Evolutionary conservation across 1,284 basidiomycete genomes (phyloP).

Genomic region (Austroboletus olivaceoglutinosus): DNA sequence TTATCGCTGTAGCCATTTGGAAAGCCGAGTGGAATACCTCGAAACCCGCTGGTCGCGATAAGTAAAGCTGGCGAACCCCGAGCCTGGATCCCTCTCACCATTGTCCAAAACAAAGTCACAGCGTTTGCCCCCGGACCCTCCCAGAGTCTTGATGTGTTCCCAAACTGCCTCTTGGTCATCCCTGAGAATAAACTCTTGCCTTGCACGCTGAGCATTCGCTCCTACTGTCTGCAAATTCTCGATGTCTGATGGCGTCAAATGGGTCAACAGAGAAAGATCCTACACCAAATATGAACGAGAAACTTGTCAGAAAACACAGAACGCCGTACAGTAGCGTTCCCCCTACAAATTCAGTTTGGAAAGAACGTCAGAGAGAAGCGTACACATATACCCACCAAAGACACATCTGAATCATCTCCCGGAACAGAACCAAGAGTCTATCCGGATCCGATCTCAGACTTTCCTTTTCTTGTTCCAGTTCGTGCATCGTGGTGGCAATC

Average conservation of each 20-base stretch:
- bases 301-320: background rate
- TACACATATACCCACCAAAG: conserved; percentile 60
- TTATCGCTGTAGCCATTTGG: background rate
- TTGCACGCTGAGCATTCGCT: conserved; percentile 69
- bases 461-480: conserved; percentile 53
- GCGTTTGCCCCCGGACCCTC: conserved; percentile 38
- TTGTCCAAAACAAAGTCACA: conserved; percentile 95
- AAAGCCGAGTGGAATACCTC: conserved; percentile 42
- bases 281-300: conserved; percentile 29
- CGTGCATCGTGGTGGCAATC: conserved; percentile 66
- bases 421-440: conserved; percentile 66
- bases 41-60: conserved; percentile 68
- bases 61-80: background rate
- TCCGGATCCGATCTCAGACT: conserved; percentile 45
- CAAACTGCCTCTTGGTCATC: conserved; percentile 83
- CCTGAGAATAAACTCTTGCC: conserved; percentile 76
- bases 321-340: conserved; percentile 70
- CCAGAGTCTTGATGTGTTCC: conserved; percentile 61
- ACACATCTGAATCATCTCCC: conserved; percentile 87
- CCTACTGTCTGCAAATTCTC: conserved; percentile 82
- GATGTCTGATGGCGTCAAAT: conserved; percentile 78
- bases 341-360: conserved; percentile 44
- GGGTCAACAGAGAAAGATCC: conserved; percentile 83
- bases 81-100: conserved; percentile 44
- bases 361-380: background rate